Evolutionary conservation across 2,329 filamentous ascomycete genomes (phyloP).

Genomic region (Colletotrichum sp.): DNA sequence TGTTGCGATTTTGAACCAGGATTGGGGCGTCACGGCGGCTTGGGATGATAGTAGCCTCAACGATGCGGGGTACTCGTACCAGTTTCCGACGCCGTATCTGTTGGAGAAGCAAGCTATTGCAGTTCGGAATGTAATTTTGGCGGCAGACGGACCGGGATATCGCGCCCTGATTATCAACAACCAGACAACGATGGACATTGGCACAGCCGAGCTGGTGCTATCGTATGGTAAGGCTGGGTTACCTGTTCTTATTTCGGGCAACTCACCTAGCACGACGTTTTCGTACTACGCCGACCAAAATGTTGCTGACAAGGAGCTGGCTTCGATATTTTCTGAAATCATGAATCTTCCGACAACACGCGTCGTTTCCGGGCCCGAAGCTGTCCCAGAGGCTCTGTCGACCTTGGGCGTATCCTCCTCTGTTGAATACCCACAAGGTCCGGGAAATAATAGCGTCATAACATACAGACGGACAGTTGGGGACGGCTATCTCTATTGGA

Average conservation of each 20-base stretch:
- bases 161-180: neutral
- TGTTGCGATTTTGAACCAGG: neutral
- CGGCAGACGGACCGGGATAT: neutral
- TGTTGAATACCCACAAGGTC: neutral
- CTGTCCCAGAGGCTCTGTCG: neutral
- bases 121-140: fast-evolving
- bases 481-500: neutral
- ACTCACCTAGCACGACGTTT: neutral
- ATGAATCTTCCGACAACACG: neutral
- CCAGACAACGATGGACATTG: neutral
- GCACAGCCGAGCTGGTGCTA: neutral
- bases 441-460: neutral
- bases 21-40: neutral
- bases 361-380: neutral
- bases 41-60: neutral
- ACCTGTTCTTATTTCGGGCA: neutral
- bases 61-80: neutral
- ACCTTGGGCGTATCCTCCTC: fast-evolving
- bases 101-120: neutral
- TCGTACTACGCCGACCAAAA: neutral
- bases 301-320: neutral
- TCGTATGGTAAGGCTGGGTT: neutral
- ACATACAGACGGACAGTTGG: neutral
- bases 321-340: neutral
- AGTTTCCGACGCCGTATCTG: neutral